Conservation (phyloP, 352 stramenopile genomes). For the Elongisporangium anandrum region DNA sequence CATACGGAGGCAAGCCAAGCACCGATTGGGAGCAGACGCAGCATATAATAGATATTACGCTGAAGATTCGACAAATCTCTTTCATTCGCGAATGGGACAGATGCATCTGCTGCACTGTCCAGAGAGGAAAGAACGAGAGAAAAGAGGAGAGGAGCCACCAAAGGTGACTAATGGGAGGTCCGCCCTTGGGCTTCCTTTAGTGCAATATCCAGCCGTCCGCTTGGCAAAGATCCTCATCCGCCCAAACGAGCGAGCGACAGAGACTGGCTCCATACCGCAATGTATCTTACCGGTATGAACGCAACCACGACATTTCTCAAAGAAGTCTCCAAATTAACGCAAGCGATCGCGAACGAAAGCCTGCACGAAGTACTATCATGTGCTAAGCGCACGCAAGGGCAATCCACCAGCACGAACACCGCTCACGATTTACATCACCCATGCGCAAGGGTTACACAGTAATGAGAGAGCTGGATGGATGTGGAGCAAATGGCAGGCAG, state of each 20-base stretch:
- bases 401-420: background rate
- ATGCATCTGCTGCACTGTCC: background rate
- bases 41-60: background rate
- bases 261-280: background rate
- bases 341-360: background rate
- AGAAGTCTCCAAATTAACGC: background rate
- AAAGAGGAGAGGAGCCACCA: background rate
- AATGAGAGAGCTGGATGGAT: background rate
- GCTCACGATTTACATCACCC: background rate
- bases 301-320: background rate
- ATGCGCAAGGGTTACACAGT: background rate
- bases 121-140: background rate
- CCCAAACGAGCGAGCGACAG: background rate
- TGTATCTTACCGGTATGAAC: background rate
- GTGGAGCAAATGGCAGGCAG: background rate
- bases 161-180: background rate
- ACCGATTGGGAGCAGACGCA: background rate
- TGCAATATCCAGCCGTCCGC: background rate
- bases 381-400: background rate
- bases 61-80: background rate
- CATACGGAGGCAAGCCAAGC: background rate
- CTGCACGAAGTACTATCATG: background rate
- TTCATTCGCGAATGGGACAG: background rate
- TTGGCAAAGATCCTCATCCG: background rate
- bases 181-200: background rate